Conservation (phyloP, 441 rosid species). For the Lepidium campestre region DNA sequence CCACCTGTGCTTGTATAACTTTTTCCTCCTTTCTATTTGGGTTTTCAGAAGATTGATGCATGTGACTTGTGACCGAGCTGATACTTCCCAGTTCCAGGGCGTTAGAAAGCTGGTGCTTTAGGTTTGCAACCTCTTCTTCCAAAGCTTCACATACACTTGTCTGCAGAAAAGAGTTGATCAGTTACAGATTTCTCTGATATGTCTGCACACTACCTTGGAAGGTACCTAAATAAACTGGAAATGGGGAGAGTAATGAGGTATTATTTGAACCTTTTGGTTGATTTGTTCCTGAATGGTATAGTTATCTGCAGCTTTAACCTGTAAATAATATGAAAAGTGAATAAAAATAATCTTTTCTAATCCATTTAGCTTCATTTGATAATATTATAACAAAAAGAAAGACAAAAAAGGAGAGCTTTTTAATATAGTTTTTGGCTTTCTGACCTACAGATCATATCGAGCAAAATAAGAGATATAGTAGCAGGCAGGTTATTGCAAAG, state of each 20-base stretch:
- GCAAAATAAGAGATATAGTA: neutral
- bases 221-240: neutral
- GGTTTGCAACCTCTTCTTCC: conserved; percentile 58
- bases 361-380: neutral
- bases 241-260: neutral
- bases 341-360: neutral
- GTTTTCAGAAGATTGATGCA: too few species aligned
- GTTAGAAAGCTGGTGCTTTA: conserved; percentile 77
- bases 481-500: neutral
- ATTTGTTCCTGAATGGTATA: conserved; percentile 91
- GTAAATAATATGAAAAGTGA: conserved; percentile 21
- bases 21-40: too few species aligned
- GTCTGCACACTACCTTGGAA: conserved; percentile 2
- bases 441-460: neutral
- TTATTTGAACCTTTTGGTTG: conserved; percentile 60
- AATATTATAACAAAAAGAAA: neutral
- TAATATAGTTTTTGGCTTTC: neutral
- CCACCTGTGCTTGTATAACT: too few species aligned
- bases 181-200: conserved; percentile 21
- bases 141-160: conserved; percentile 65
- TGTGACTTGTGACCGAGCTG: too few species aligned
- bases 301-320: conserved; percentile 95
- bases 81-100: conserved; percentile 58
- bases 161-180: conserved; percentile 37
- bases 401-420: neutral